A percentile compares a stretch with the other conserved stretches of the same genome.
phyloP scores from a whole-genome alignment of 1,139 yeast genomes.

The Tardiomyces digboiensis region DNA sequence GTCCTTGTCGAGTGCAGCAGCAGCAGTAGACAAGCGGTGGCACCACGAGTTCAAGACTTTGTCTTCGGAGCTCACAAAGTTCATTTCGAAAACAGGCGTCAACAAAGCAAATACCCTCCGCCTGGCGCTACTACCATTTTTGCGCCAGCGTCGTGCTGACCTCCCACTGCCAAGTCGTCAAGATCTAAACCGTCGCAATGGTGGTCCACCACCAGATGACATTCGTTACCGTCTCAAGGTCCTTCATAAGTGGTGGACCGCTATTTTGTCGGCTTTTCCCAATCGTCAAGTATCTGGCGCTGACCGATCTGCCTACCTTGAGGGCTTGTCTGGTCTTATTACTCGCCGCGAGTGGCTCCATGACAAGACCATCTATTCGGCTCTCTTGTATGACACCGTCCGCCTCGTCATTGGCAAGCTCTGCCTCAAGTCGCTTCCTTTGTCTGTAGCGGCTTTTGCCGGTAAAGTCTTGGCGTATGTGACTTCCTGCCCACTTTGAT shows the following conservation, averaged over 20 bases:
- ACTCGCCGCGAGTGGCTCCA: constrained; percentile 54
- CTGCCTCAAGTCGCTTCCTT: constrained; percentile 44
- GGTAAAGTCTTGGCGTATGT: constrained; percentile 73
- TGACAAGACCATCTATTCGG: constrained; percentile 10
- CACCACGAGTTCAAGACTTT: constrained; percentile 7
- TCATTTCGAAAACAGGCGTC: constrained; percentile 39
- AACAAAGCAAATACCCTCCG: constrained; percentile 59
- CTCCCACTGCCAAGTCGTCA: constrained; percentile 25
- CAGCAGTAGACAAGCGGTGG: not conserved
- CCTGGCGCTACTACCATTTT: constrained; percentile 54
- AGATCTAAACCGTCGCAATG: constrained; percentile 27
- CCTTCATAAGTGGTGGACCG: constrained; percentile 59
- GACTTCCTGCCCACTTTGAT: too few species aligned
- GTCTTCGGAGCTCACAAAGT: constrained; percentile 11
- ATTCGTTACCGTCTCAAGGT: constrained; percentile 22
- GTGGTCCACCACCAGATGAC: constrained; percentile 4
- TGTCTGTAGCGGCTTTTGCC: constrained; percentile 60
- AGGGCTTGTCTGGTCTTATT: constrained; percentile 59
- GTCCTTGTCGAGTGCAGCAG: not conserved
- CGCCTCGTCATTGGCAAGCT: constrained; percentile 45
- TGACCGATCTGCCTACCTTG: constrained; percentile 65
- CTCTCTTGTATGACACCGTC: constrained; percentile 41
- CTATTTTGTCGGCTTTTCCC: constrained; percentile 37
- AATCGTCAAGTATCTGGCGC: constrained; percentile 31
- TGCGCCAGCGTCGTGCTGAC: constrained; percentile 31